A percentile compares a stretch with the other conserved stretches of the same genome.
Conservation (phyloP, 2,329 filamentous ascomycete genomes). For the Aspergillus fischeri region DNA sequence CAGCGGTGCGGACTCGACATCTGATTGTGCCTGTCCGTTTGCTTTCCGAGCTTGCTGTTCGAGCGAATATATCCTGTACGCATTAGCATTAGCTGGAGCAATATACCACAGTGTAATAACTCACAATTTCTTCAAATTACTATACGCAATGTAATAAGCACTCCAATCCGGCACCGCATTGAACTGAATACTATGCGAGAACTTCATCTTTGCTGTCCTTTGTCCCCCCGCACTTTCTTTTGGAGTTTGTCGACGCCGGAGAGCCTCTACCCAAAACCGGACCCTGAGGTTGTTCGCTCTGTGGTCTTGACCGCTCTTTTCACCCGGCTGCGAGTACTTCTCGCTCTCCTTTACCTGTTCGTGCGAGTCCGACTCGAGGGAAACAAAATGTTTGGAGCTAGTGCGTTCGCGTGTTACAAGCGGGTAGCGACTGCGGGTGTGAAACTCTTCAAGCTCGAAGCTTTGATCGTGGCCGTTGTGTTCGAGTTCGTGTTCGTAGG, state of each 20-base stretch:
- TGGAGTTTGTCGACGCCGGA: conserved; percentile 20
- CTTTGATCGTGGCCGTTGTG: conserved; percentile 2
- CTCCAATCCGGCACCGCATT: conserved; percentile 99
- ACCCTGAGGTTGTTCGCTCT: conserved; percentile 16
- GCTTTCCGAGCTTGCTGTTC: conserved; percentile 74
- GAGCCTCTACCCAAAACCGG: conserved; percentile 32
- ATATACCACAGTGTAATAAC: too few species aligned
- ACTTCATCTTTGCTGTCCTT: conserved; percentile 90
- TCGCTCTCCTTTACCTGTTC: too few species aligned
- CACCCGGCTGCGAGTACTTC: neutral
- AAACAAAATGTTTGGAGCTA: conserved; percentile 5
- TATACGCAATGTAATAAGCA: conserved; percentile 95
- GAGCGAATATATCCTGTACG: conserved; percentile 78
- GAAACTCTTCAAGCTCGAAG: conserved; percentile 22
- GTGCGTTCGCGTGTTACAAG: conserved; percentile 1
- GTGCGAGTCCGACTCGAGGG: neutral
- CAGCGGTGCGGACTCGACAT: conserved; percentile 81
- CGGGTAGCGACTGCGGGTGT: conserved; percentile 7
- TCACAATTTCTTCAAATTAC: conserved; percentile 96
- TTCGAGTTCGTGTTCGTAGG: conserved; percentile 12
- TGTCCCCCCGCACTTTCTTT: conserved; percentile 28
- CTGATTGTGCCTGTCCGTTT: conserved; percentile 50
- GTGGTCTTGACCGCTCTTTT: neutral
- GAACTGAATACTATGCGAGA: conserved; percentile 98
- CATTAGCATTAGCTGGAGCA: conserved; percentile 1